Conservation (phyloP, 2,329 filamentous ascomycete species). For the Hypoxylon sp. region DNA sequence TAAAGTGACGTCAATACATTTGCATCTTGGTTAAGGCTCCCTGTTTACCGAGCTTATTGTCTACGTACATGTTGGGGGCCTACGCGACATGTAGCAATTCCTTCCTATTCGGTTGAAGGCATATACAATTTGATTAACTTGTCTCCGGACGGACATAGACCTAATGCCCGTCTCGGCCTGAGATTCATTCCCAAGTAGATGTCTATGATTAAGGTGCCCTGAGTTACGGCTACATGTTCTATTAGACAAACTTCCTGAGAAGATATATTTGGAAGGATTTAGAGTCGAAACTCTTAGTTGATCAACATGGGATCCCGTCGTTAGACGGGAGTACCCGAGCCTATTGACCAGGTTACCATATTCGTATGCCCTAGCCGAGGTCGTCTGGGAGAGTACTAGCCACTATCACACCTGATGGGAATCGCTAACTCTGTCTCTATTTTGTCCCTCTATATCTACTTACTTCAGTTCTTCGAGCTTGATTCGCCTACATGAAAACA, state of each 20-base stretch:
- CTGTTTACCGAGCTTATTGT: not conserved
- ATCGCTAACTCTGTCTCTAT: not conserved
- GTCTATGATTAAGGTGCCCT: not conserved
- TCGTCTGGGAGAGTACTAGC: not conserved
- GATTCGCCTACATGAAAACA: not conserved
- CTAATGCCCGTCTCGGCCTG: slow-evolving; percentile 27
- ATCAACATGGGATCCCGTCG: slow-evolving; percentile 23
- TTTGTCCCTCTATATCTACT: not conserved
- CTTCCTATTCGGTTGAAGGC: not conserved
- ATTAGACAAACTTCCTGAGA: not conserved
- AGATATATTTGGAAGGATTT: not conserved
- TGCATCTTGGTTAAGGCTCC: not conserved
- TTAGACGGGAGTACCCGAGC: slow-evolving; percentile 36
- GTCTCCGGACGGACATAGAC: not conserved
- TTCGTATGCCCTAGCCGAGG: not conserved
- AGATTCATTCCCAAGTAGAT: not conserved
- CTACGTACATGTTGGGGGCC: not conserved
- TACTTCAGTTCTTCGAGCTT: not conserved
- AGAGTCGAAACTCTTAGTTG: slow-evolving; percentile 9
- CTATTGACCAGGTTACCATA: slow-evolving; percentile 5
- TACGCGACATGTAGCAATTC: no score
- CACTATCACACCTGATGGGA: not conserved
- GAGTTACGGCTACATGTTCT: not conserved
- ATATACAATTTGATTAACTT: slow-evolving; percentile 2
- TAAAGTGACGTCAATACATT: slow-evolving; percentile 36